Percentiles rank a stretch among this genome's conserved stretches.
phyloP scores from a whole-genome alignment of 495 filamentous ascomycete species.

The Chaetomium fimeti region DNA sequence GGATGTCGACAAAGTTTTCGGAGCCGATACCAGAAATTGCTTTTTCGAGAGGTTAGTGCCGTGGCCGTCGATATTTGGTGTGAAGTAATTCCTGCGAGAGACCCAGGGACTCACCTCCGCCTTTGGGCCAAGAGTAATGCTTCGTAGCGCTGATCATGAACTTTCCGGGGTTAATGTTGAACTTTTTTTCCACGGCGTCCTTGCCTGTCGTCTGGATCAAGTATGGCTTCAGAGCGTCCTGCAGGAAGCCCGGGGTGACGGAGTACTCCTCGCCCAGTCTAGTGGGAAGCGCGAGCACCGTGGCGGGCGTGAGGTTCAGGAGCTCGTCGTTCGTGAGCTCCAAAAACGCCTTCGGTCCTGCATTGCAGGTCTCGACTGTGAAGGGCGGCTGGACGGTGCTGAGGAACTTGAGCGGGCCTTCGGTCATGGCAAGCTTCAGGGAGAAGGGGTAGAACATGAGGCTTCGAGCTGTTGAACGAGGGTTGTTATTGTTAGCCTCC shows the following conservation, averaged over 20 bases:
- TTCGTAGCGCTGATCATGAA: constrained; percentile 41
- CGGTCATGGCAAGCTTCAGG: constrained; percentile 39
- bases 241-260: constrained; percentile 38
- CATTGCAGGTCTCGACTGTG: constrained; percentile 38
- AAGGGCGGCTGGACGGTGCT: constrained; percentile 41
- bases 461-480: constrained; percentile 35
- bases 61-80: no score
- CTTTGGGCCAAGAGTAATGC: constrained; percentile 54
- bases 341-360: constrained; percentile 36
- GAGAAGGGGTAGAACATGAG: constrained; percentile 51
- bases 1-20: constrained; percentile 39
- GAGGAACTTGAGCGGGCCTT: constrained; percentile 29
- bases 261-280: constrained; percentile 39
- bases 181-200: constrained; percentile 36
- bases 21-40: constrained; percentile 49
- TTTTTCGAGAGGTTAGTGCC: constrained; percentile 19
- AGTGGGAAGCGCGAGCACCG: constrained; percentile 43
- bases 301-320: constrained; percentile 46
- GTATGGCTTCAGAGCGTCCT: constrained; percentile 38
- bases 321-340: constrained; percentile 46
- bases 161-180: constrained; percentile 34
- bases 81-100: constrained; percentile 23
- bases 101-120: constrained; percentile 33
- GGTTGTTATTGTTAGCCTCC: no score
- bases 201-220: constrained; percentile 46